phyloP scores from a whole-genome alignment of 441 rosid species.

The Pelargonium myrrhifolium region DNA sequence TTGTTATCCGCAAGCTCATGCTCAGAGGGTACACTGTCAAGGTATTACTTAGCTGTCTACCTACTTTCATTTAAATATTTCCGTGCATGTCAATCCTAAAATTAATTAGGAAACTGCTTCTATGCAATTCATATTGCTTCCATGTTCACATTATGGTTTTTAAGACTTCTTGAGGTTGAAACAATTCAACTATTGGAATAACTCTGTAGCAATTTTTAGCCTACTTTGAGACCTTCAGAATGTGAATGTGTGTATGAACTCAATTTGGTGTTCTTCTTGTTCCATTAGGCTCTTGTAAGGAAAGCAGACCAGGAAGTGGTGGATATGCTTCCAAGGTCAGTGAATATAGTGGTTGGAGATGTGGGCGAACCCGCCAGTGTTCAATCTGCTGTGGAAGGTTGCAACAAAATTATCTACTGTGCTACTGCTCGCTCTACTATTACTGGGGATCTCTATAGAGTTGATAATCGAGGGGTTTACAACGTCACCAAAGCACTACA shows the following conservation, averaged over 20 bases:
- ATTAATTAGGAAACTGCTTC: not conserved
- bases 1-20: conserved; percentile 88
- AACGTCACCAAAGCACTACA: conserved; percentile 84
- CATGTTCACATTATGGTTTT: not conserved
- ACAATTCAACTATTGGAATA: not conserved
- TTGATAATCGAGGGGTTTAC: conserved; percentile 85
- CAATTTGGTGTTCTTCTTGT: not conserved
- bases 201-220: not conserved
- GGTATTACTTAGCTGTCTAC: conserved; percentile 26
- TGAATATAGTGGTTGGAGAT: conserved; percentile 76
- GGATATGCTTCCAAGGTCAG: conserved; percentile 81
- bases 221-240: not conserved
- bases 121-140: not conserved
- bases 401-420: conserved; percentile 83
- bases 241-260: not conserved
- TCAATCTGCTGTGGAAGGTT: conserved; percentile 65
- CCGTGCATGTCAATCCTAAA: not conserved
- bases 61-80: not conserved
- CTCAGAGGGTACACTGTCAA: conserved; percentile 87
- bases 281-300: conserved; percentile 62
- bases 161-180: not conserved
- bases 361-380: conserved; percentile 81
- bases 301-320: conserved; percentile 61
- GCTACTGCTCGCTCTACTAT: conserved; percentile 92
- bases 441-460: conserved; percentile 81